Percentiles rank a stretch among this genome's conserved stretches.
Conservation (phyloP, 2,329 filamentous ascomycete genomes). For the Colletotrichum sublineola region DNA sequence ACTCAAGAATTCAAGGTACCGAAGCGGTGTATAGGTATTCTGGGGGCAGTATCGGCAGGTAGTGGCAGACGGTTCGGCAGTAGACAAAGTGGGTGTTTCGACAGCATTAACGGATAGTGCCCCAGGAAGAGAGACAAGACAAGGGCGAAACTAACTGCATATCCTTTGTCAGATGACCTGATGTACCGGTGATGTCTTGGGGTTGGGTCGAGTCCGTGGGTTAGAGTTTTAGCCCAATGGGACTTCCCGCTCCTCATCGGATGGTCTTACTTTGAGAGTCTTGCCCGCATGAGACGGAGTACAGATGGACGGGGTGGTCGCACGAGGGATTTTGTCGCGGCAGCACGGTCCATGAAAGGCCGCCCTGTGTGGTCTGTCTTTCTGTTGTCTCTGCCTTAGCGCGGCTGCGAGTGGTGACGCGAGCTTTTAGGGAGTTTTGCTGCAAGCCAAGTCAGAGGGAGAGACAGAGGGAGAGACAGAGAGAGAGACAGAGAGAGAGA, state of each 20-base stretch:
- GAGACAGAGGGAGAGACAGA: neutral
- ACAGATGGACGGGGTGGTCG: neutral
- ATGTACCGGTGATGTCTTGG: slow-evolving; percentile 30
- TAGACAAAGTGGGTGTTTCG: neutral
- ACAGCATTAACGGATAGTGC: slow-evolving; percentile 7
- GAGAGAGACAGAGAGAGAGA: neutral
- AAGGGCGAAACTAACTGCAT: slow-evolving; percentile 17
- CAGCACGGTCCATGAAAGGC: slow-evolving; percentile 10
- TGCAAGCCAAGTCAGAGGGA: slow-evolving; percentile 12
- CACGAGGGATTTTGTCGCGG: slow-evolving; percentile 9
- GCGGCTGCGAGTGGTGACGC: slow-evolving; percentile 25
- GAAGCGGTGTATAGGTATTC: neutral
- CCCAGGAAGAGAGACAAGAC: slow-evolving; percentile 25
- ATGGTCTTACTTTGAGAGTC: slow-evolving; percentile 13
- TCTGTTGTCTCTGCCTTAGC: slow-evolving; percentile 29
- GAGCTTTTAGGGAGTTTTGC: slow-evolving; percentile 12
- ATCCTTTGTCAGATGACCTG: slow-evolving; percentile 37
- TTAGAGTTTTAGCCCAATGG: slow-evolving; percentile 40
- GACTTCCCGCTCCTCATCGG: slow-evolving; percentile 32
- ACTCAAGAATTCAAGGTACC: neutral
- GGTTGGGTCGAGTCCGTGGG: slow-evolving; percentile 24
- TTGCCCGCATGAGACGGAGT: slow-evolving; percentile 20
- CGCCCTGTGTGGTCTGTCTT: slow-evolving; percentile 9
- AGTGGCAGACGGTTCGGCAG: neutral
- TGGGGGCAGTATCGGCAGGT: neutral